Evolutionary conservation across 352 stramenopile species (phyloP).

Genomic region (Phytophthora palmivora): DNA sequence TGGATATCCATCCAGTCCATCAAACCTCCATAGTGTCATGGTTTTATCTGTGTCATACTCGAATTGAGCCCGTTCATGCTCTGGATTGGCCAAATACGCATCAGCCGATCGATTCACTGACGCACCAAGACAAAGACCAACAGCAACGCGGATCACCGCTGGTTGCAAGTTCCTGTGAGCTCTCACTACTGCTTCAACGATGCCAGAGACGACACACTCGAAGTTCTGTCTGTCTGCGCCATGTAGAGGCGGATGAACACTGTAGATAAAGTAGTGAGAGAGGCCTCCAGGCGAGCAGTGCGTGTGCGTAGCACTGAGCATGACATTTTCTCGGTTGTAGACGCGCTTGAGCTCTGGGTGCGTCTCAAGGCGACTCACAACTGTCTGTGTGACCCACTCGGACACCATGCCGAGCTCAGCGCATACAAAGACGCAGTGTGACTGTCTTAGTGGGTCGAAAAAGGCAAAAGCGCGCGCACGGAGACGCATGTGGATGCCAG

Average conservation of each 20-base stretch:
- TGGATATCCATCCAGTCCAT: conserved; percentile 78
- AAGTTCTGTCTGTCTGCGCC: conserved; percentile 87
- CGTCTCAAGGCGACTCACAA: conserved; percentile 64
- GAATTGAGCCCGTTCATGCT: conserved; percentile 79
- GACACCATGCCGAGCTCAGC: conserved; percentile 92
- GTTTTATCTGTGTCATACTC: conserved; percentile 92
- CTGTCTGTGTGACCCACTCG: conserved; percentile 87
- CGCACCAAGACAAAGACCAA: conserved; percentile 69
- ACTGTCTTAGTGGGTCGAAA: conserved; percentile 35
- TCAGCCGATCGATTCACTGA: conserved; percentile 91
- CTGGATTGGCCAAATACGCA: conserved; percentile 92
- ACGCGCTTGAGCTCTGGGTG: conserved; percentile 51
- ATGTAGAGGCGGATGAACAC: conserved; percentile 77
- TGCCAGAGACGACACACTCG: conserved; percentile 90
- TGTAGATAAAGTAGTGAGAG: conserved; percentile 94
- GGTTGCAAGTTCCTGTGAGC: conserved; percentile 82
- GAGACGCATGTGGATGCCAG: conserved; percentile 89
- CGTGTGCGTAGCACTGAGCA: conserved; percentile 93
- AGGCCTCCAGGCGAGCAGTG: conserved; percentile 91
- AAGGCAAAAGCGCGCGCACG: conserved; percentile 87
- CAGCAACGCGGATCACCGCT: conserved; percentile 65
- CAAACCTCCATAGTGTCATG: conserved; percentile 91
- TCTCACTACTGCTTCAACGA: conserved; percentile 81
- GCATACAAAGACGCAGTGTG: conserved; percentile 83
- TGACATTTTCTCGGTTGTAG: conserved; percentile 83